phyloP scores from a whole-genome alignment of 805 yeast species.

The Candida anglica region DNA sequence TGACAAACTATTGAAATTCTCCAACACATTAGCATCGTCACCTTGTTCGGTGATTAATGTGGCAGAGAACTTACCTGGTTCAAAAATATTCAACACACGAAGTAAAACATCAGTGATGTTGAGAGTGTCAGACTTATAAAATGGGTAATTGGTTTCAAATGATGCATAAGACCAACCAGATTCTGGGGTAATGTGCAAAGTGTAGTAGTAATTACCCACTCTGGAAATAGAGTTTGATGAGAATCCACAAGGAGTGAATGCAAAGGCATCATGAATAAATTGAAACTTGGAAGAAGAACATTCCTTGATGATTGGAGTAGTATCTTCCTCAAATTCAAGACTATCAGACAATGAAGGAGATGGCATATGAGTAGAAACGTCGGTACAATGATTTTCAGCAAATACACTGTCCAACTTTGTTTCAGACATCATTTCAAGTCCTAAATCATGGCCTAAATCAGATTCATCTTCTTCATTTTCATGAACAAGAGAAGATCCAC shows the following conservation, averaged over 20 bases:
- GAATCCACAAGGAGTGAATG: constrained; percentile 92
- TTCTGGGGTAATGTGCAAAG: constrained; percentile 94
- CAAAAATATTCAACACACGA: constrained; percentile 60
- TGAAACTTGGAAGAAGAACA: no score
- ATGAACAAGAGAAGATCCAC: constrained; percentile 32
- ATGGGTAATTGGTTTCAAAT: constrained; percentile 82
- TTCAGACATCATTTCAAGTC: constrained; percentile 59
- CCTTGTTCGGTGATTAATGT: constrained; percentile 30
- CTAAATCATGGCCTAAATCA: constrained; percentile 77
- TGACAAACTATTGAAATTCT: constrained; percentile 20
- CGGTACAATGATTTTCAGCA: constrained; percentile 4
- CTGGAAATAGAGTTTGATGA: constrained; percentile 79
- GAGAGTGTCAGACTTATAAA: constrained; percentile 29
- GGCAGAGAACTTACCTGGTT: constrained; percentile 70
- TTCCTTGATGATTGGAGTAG: neutral
- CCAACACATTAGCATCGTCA: constrained; percentile 9
- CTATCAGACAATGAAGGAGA: constrained; percentile 30
- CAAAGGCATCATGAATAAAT: constrained; percentile 77
- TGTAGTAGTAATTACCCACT: constrained; percentile 54
- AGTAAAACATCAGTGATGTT: constrained; percentile 53
- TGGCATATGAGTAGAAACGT: constrained; percentile 20
- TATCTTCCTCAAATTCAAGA: constrained; percentile 18
- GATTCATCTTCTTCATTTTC: constrained; percentile 44
- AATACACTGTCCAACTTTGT: constrained; percentile 64
- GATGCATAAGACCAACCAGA: constrained; percentile 93